Evolutionary conservation across 352 stramenopile species (phyloP).

Genomic region (Phytophthora idaei): DNA sequence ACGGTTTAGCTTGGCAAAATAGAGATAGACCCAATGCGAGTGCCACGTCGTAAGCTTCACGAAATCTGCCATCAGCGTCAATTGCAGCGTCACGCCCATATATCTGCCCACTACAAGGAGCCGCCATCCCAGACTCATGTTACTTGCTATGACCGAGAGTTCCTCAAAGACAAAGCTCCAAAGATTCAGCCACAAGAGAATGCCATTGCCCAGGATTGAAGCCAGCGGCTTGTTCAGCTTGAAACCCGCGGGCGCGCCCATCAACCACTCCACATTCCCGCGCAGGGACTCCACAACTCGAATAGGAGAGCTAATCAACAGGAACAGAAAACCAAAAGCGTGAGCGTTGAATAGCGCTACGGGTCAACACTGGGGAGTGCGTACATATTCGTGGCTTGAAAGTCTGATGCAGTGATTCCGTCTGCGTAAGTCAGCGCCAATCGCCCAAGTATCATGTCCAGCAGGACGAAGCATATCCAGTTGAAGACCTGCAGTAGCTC

Average conservation of each 20-base stretch:
- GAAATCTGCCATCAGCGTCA: constrained; percentile 75
- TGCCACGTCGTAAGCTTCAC: constrained; percentile 83
- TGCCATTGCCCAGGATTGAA: constrained; percentile 83
- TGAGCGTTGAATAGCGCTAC: background rate
- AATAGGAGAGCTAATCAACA: constrained; percentile 31
- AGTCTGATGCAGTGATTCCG: constrained; percentile 9
- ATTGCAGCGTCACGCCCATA: constrained; percentile 74
- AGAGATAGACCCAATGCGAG: constrained; percentile 85
- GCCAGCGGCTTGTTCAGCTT: constrained; percentile 92
- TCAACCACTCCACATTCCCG: constrained; percentile 73
- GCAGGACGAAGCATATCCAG: constrained; percentile 34
- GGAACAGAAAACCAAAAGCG: background rate
- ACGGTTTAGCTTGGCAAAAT: constrained; percentile 88
- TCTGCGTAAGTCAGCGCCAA: constrained; percentile 21
- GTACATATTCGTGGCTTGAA: constrained; percentile 27
- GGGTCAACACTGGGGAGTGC: background rate
- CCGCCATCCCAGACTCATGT: constrained; percentile 1
- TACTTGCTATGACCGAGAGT: constrained; percentile 5
- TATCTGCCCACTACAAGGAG: constrained; percentile 27
- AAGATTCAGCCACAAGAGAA: constrained; percentile 80
- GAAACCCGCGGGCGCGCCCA: constrained; percentile 77
- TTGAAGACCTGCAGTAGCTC: constrained; percentile 41
- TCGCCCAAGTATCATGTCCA: constrained; percentile 40
- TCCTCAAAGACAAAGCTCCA: constrained; percentile 67
- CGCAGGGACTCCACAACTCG: constrained; percentile 53